Evolutionary conservation across 2,329 filamentous ascomycete genomes (phyloP).

Genomic region (Penicillium freii): DNA sequence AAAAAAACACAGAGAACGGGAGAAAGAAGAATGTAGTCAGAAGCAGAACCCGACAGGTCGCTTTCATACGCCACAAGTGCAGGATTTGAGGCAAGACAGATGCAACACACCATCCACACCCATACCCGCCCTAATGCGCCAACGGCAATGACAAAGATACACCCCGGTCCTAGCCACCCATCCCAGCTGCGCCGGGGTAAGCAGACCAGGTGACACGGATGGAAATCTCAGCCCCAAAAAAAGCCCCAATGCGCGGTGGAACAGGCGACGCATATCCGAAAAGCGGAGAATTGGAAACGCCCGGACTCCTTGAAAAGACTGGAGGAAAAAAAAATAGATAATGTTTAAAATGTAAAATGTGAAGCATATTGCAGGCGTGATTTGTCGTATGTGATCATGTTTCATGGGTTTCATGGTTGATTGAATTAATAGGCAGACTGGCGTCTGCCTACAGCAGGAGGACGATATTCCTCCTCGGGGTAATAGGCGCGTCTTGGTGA

Average conservation of each 20-base stretch:
- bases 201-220: constrained; percentile 13
- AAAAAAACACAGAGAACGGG: not conserved
- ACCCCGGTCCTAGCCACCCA: not conserved
- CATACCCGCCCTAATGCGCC: constrained; percentile 12
- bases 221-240: not conserved
- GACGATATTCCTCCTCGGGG: constrained; percentile 20
- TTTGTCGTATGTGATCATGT: constrained; percentile 1
- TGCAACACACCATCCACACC: constrained; percentile 8
- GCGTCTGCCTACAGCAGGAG: constrained; percentile 22
- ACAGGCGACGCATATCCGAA: constrained; percentile 6
- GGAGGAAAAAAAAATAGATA: not conserved
- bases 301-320: not conserved
- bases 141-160: constrained; percentile 6
- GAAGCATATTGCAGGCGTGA: constrained; percentile 2
- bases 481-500: constrained; percentile 21
- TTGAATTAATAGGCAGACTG: constrained; percentile 28
- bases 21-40: not conserved
- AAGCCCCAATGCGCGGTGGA: constrained; percentile 14
- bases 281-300: constrained; percentile 8
- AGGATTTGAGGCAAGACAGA: constrained; percentile 3
- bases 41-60: not conserved
- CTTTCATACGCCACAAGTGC: constrained; percentile 16
- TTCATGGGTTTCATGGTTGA: constrained; percentile 1
- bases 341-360: not conserved
- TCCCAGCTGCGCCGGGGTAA: not conserved